phyloP scores from a whole-genome alignment of 352 stramenopile genomes.

The Globisporangium polare region DNA sequence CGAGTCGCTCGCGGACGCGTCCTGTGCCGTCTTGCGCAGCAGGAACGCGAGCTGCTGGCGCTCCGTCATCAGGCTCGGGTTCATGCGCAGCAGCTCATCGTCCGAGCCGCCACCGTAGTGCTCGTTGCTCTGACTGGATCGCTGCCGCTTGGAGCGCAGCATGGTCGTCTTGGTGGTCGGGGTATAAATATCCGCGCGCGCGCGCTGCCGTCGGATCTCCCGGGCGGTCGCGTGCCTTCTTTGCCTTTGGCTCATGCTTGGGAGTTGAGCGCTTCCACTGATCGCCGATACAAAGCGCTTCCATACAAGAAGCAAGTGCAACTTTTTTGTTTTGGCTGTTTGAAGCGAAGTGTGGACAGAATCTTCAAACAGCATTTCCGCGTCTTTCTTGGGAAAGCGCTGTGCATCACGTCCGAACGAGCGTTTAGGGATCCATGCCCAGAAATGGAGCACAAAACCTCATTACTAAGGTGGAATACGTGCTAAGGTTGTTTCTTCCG shows the following conservation, averaged over 20 bases:
- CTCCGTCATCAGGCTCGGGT: constrained; percentile 81
- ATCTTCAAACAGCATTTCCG: background rate
- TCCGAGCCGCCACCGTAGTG: constrained; percentile 6
- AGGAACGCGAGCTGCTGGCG: constrained; percentile 82
- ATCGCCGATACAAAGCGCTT: constrained; percentile 3
- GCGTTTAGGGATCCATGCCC: background rate
- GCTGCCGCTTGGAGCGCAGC: constrained; percentile 19
- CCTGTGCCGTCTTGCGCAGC: constrained; percentile 62
- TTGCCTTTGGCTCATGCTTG: background rate
- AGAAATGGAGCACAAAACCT: background rate
- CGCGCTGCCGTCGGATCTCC: constrained; percentile 1
- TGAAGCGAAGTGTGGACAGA: background rate
- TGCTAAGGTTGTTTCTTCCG: too few relatives aligned
- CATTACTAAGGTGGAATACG: too few relatives aligned
- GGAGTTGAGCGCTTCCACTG: constrained; percentile 2
- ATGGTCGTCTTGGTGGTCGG: constrained; percentile 1
- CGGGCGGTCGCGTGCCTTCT: background rate
- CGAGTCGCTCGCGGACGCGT: constrained; percentile 33
- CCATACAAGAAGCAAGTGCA: background rate
- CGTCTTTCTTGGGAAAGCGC: background rate
- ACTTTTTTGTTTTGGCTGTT: background rate
- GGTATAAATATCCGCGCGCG: constrained; percentile 10
- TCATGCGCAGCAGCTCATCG: constrained; percentile 17
- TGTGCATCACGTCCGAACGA: background rate
- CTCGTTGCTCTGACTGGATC: constrained; percentile 2